These are phyloP conservation scores for Alternaria novae-zelandiae DNA, from an alignment of 2,329 filamentous ascomycete species.

Conservation along the genomic window DNA sequence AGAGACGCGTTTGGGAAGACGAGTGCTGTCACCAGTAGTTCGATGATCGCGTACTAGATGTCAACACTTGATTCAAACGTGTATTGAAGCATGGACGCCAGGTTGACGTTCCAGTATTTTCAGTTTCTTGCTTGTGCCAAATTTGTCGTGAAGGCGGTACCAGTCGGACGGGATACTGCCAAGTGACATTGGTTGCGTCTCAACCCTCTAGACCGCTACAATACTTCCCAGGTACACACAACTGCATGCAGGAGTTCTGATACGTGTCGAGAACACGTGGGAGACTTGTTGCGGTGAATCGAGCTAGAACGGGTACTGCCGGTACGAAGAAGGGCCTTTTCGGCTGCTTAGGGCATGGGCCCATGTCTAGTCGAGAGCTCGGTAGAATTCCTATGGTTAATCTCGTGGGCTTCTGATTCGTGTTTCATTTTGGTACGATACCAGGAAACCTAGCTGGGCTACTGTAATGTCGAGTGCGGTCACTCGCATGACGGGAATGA, in stretches of 20 bases:
- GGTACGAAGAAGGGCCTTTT: neutral
- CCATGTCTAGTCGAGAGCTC: neutral
- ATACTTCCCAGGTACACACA: neutral
- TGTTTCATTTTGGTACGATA: neutral
- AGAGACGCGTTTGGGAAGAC: constrained; percentile 4
- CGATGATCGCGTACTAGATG: constrained; percentile 1
- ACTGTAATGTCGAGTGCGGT: neutral
- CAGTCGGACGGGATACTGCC: neutral
- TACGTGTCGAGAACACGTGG: neutral
- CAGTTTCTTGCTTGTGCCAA: neutral
- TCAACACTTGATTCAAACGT: neutral
- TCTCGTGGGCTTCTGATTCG: neutral
- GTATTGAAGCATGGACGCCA: neutral
- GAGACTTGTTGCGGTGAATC: neutral
- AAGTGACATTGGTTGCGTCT: neutral
- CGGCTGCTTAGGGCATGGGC: neutral
- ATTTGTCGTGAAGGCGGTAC: neutral
- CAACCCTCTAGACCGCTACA: neutral
- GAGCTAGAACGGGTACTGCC: neutral
- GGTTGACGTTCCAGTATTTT: neutral
- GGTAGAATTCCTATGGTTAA: neutral
- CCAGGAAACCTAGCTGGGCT: neutral
- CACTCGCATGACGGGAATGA: neutral
- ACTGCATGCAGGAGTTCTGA: neutral
- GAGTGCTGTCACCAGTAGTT: constrained; percentile 4